Evolutionary conservation across 164 flowering plant species (phyloP).

Genomic region (Kingdonia uniflora): DNA sequence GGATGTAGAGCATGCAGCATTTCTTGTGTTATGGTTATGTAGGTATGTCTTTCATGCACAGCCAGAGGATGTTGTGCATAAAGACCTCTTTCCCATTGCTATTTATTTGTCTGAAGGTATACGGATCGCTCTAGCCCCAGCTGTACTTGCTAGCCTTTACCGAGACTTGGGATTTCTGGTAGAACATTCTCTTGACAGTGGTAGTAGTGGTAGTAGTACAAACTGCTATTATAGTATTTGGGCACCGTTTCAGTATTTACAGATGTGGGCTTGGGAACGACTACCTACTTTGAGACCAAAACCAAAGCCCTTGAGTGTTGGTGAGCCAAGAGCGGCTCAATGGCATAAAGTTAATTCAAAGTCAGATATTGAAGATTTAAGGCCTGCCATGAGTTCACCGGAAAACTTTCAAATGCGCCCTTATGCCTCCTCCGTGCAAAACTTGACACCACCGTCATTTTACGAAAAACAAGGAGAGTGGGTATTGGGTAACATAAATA

Average conservation of each 20-base stretch:
- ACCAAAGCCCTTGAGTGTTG: background rate
- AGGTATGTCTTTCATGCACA: conserved; percentile 17
- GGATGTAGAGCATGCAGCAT: conserved; percentile 25
- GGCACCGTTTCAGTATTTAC: conserved; percentile 22
- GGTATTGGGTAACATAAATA: background rate
- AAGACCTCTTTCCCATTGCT: conserved; percentile 23
- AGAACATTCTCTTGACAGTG: background rate
- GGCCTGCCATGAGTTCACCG: background rate
- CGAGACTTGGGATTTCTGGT: conserved; percentile 25
- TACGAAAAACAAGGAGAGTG: conserved; percentile 13
- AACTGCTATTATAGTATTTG: background rate
- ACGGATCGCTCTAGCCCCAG: conserved; percentile 39
- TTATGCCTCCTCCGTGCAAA: conserved; percentile 3
- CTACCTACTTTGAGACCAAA: conserved; percentile 19
- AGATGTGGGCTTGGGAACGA: conserved; percentile 27
- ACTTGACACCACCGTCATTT: background rate
- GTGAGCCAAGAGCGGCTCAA: conserved; percentile 18
- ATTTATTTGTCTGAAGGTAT: conserved; percentile 33
- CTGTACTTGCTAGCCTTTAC: conserved; percentile 42
- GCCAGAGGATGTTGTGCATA: background rate
- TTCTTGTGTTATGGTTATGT: conserved; percentile 23
- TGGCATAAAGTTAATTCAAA: conserved; percentile 13
- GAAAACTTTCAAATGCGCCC: conserved; percentile 22
- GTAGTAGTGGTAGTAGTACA: too few relatives aligned
- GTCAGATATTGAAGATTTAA: background rate